These are phyloP conservation scores for Glycine latifolia DNA, from an alignment of 306 rosid species.

Conservation along the genomic window DNA sequence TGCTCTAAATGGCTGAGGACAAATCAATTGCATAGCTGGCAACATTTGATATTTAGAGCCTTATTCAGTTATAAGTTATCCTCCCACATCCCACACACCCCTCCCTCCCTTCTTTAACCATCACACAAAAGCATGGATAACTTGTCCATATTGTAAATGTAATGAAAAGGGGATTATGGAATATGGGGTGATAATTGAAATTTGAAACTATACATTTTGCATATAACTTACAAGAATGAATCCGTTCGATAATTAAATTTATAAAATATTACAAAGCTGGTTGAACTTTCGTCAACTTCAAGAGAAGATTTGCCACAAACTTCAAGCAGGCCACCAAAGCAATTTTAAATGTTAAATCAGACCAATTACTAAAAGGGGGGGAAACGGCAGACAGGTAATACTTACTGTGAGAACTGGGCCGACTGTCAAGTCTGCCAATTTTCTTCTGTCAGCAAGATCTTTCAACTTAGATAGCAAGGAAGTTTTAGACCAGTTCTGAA, in stretches of 20 bases:
- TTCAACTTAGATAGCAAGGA: constrained; percentile 77
- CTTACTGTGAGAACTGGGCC: constrained; percentile 95
- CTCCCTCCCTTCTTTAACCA: background rate
- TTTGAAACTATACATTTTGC: background rate
- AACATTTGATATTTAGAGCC: no score
- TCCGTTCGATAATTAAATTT: constrained; percentile 19
- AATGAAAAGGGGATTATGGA: background rate
- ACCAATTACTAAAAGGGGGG: background rate
- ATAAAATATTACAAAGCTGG: background rate
- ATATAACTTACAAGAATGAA: background rate
- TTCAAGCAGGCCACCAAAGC: background rate
- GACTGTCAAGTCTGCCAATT: constrained; percentile 78
- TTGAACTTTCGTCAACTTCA: background rate
- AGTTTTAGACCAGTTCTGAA: constrained; percentile 85
- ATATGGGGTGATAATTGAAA: background rate
- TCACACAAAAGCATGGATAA: constrained; percentile 14
- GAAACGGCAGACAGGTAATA: constrained; percentile 5
- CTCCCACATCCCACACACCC: no score
- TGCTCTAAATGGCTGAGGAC: constrained; percentile 9
- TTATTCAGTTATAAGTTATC: no score
- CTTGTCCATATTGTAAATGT: background rate
- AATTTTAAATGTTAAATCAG: constrained; percentile 2
- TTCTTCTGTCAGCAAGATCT: constrained; percentile 90
- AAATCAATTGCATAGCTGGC: background rate
- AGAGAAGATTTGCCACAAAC: constrained; percentile 8